Evolutionary conservation across 2,329 filamentous ascomycete species (phyloP), one percentile per base, ranked within the genome.

Genomic region (Gaeumannomyces tritici): DNA sequence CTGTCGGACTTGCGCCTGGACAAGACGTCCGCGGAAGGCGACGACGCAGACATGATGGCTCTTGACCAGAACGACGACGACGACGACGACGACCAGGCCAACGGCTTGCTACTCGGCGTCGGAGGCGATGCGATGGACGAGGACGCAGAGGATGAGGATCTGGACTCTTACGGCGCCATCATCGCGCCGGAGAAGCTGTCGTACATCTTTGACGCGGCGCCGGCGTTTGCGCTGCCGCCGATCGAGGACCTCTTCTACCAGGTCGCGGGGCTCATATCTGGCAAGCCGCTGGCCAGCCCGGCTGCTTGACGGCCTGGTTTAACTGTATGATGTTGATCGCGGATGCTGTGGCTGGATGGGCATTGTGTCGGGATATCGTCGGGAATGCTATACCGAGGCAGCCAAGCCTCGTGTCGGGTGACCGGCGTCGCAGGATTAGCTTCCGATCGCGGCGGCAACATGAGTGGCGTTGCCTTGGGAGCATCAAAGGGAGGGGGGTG

Each of bases 171-270:
- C 63, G 75, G 78, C 3, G 82, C 83, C 8, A 84, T 91, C 24
- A 83, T 92, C 24, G 79, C 86, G 55, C 83, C 87, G 59, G 87
- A 92, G 69, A 83, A 85, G 66, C 75, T 93, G 62, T 81, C 88
- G 7, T 81, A 85, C 60, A 82, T 93, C 51, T 91, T 93, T 66
- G 87, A 91, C 65, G 79, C 81, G 18, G 85, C 85, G 2, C 85
- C 87, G 2, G 83, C 86, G 4, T 89, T 89, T 70, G 86, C 88
- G 0, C 81, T 89, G 69, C 86, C 88, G 27, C 84, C 88, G 13
- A 83, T 93, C 27, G 85, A 89, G 72, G 89, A 91, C 65, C 82
- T 91, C 76, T 92, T 93, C 70, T 86, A 88, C 72, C 84, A 86
- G 72, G 86, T 93, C 54, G 83, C 88, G 15, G 83, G 78, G 6